These are phyloP conservation scores for Verticillium alfalfae DNA, from an alignment of 2,329 filamentous ascomycete species.

Conservation along the genomic window DNA sequence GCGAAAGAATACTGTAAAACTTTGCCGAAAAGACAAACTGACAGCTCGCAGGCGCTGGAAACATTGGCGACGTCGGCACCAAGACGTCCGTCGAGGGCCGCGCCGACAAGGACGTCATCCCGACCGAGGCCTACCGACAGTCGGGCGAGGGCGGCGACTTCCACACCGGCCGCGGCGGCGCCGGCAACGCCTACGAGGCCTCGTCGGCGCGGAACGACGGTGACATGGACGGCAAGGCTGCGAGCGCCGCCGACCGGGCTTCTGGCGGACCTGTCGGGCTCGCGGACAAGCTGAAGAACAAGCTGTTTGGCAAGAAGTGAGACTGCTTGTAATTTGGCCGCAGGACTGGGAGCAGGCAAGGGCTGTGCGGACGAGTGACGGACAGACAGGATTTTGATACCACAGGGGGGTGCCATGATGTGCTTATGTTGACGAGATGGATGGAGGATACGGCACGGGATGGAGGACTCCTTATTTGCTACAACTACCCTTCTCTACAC, in stretches of 20 bases:
- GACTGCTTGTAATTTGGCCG: neutral
- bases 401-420: neutral
- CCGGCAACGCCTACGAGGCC: constrained; percentile 38
- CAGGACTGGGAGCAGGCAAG: neutral
- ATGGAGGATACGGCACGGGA: neutral
- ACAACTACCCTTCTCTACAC: neutral
- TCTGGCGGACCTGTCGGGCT: constrained; percentile 31
- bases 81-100: constrained; percentile 27
- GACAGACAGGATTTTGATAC: neutral
- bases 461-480: neutral
- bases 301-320: constrained; percentile 46
- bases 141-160: constrained; percentile 42
- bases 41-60: constrained; percentile 42
- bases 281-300: constrained; percentile 53
- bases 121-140: constrained; percentile 44
- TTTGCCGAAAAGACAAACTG: neutral
- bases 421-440: neutral
- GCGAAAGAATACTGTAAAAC: no score
- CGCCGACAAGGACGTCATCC: constrained; percentile 46
- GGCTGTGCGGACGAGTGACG: neutral
- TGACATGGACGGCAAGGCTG: constrained; percentile 28
- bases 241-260: constrained; percentile 15
- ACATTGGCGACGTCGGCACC: constrained; percentile 46
- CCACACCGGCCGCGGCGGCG: constrained; percentile 56
- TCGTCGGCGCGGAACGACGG: neutral